Evolutionary conservation across 306 rosid genomes (phyloP), one percentile per base, ranked within the genome.

Genomic region (Pyrus betulifolia): DNA sequence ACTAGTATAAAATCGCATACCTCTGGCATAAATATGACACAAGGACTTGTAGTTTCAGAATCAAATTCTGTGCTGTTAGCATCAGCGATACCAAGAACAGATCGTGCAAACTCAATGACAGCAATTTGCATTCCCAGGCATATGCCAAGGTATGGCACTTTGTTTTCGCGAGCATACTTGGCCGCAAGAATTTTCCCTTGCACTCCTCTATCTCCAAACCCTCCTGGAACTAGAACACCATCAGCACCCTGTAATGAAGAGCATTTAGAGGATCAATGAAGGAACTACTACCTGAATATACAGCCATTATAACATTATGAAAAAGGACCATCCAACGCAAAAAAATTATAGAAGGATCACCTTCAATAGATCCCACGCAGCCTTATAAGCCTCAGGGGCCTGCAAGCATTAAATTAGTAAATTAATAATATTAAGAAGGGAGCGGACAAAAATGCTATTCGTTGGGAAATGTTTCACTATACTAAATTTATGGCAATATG

Each of bases 41-140:
- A 88, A 33, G 97, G 97, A 78, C 74, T 90, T 80, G 79, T 79
- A 76, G 96, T 78, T 75, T 87, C 82, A 45, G 92, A 82, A 77
- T 87, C 86, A 52, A 92, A 90, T 80, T 92, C 97, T 27, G 89
- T 87, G 84, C 97, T 92, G 60, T 88, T 84, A 57, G 97, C 93
- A 74, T 87, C 96, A 21, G 10, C 80, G 76, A 92, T 77, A 78
- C 92, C 91, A 28, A 92, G 90, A 79, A 92, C 84, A 80, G 96
- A 90, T 57, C 83, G 86, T 75, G 97, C 93, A 83, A 65, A 87
- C 80, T 92, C 97, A 40, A 92, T 88, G 33, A 92, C 97, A 78
- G 97, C 96, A 85, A 87, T 88, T 83, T 92, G 97, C 97, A 92
- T 85, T 25, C 96, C 97, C 78, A 92, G 69, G 86, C 96, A 92